These are phyloP conservation scores for Aureobasidium sp. DNA, from an alignment of 2,329 filamentous ascomycete genomes.

Conservation along the genomic window DNA sequence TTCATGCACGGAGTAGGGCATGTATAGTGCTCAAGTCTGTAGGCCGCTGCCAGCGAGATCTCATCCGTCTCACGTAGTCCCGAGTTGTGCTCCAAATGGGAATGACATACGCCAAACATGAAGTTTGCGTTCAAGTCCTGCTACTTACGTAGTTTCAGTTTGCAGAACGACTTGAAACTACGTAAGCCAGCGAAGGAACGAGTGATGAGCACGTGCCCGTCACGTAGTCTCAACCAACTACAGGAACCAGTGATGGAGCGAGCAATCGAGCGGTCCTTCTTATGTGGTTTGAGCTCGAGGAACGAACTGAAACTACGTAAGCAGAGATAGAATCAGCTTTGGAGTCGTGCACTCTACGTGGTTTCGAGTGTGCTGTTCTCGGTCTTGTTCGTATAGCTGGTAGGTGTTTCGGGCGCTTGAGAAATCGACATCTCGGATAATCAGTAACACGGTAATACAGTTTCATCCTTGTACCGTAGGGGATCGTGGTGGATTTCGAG, in stretches of 20 bases:
- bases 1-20: neutral
- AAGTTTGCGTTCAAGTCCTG: neutral
- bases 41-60: neutral
- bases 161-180: neutral
- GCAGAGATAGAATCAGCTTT: neutral
- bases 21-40: neutral
- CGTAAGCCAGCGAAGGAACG: neutral
- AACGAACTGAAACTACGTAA: constrained; percentile 1
- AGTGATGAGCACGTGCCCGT: neutral
- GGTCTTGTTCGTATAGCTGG: neutral
- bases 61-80: constrained; percentile 4
- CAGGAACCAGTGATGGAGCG: neutral
- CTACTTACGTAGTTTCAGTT: neutral
- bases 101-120: neutral
- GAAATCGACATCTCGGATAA: neutral
- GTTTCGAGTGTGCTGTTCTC: neutral
- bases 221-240: neutral
- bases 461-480: neutral
- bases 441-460: neutral
- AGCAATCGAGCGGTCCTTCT: neutral
- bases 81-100: neutral
- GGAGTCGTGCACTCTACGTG: neutral
- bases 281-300: neutral
- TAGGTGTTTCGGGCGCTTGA: neutral
- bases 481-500: constrained; percentile 1